Conservation (phyloP, 2,329 filamentous ascomycete genomes). For the Fusarium luffae region DNA sequence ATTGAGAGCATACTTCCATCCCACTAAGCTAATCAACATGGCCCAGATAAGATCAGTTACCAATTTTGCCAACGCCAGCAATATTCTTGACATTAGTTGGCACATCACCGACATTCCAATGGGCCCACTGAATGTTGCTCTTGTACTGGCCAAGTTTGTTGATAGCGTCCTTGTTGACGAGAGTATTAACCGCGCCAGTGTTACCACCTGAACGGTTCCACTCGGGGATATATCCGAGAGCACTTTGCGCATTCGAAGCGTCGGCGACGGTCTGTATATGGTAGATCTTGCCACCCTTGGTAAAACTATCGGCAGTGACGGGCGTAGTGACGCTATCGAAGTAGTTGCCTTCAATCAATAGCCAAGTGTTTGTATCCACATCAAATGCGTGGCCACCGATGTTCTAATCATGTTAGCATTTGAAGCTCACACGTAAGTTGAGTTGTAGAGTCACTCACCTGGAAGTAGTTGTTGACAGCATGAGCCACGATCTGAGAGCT, state of each 20-base stretch:
- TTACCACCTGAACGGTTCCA: slow-evolving; percentile 35
- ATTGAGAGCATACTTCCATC: too few relatives aligned
- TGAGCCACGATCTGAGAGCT: slow-evolving; percentile 61
- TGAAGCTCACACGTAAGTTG: too few relatives aligned
- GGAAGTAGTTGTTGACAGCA: slow-evolving; percentile 70
- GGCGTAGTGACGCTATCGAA: slow-evolving; percentile 63
- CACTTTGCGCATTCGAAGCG: slow-evolving; percentile 26
- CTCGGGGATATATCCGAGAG: slow-evolving; percentile 41
- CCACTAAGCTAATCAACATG: too few relatives aligned
- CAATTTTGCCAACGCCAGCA: slow-evolving; percentile 39
- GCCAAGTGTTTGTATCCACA: slow-evolving; percentile 53
- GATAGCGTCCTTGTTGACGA: slow-evolving; percentile 23
- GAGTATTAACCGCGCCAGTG: not conserved
- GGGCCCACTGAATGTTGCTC: slow-evolving; percentile 33
- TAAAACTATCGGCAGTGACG: slow-evolving; percentile 23
- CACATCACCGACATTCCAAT: slow-evolving; percentile 37
- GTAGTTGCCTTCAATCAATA: slow-evolving; percentile 66
- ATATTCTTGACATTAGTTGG: slow-evolving; percentile 37
- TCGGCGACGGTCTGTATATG: slow-evolving; percentile 44
- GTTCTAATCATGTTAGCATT: slow-evolving; percentile 49
- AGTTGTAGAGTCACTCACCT: not conserved
- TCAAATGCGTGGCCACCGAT: slow-evolving; percentile 65
- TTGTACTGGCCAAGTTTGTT: slow-evolving; percentile 35
- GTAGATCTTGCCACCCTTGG: slow-evolving; percentile 40
- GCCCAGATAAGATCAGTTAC: not conserved